Percentiles rank a stretch among this genome's conserved stretches.
Conservation (phyloP, 192 early-diverging fungal species). For the Entomortierella parvispora region DNA sequence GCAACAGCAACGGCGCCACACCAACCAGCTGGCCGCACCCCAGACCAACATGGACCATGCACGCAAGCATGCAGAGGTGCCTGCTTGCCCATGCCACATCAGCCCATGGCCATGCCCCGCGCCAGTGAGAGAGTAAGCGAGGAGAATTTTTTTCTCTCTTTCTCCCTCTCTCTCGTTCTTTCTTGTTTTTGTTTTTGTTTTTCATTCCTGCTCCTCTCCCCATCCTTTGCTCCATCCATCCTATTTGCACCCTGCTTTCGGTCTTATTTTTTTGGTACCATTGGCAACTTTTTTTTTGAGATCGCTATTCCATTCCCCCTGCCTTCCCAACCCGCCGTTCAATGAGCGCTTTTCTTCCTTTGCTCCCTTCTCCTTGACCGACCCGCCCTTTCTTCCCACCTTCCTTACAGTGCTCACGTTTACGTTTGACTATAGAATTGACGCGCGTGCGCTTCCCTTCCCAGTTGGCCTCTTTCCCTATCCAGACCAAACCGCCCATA, state of each 20-base stretch:
- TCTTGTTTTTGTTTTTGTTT: no score
- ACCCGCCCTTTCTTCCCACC: background rate
- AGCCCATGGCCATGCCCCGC: no score
- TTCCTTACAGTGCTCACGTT: background rate
- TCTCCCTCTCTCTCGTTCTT: no score
- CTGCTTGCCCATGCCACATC: no score
- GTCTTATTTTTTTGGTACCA: background rate
- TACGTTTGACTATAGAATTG: no score
- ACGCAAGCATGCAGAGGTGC: no score
- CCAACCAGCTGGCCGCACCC: no score
- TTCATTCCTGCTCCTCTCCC: background rate
- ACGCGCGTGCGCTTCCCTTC: background rate
- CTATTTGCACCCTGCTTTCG: background rate
- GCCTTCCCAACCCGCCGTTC: background rate
- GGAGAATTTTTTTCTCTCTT: slow-evolving; percentile 22
- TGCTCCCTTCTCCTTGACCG: background rate
- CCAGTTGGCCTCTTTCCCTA: slow-evolving; percentile 1
- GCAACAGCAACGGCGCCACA: no score
- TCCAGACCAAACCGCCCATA: background rate
- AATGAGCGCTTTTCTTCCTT: slow-evolving; percentile 5
- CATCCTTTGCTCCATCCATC: background rate
- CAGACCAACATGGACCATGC: no score
- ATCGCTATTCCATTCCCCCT: background rate
- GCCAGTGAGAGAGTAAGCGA: no score
- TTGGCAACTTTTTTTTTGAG: background rate